A percentile compares a stretch with the other conserved stretches of the same genome.
phyloP scores from a whole-genome alignment of 768 basidiomycete genomes.

The Mycena indigotica region DNA sequence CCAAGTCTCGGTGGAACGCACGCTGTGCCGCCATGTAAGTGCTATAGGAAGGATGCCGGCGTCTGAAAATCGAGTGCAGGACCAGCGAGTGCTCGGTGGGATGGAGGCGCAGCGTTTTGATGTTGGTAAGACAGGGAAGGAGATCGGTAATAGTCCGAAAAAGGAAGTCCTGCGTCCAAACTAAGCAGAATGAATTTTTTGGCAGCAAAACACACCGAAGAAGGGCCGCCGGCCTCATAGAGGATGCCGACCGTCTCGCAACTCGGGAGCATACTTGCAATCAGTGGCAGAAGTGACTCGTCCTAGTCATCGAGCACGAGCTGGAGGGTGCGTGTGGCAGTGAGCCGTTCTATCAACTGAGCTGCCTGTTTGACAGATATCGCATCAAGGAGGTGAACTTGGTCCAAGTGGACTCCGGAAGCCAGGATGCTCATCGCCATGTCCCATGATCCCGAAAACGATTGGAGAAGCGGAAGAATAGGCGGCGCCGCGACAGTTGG shows the following conservation, averaged over 20 bases:
- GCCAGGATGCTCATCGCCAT: neutral
- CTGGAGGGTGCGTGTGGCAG: neutral
- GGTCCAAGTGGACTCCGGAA: neutral
- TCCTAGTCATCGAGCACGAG: neutral
- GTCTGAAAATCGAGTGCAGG: neutral
- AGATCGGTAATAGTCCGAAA: neutral
- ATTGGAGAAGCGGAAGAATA: neutral
- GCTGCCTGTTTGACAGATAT: neutral
- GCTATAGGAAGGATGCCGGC: neutral
- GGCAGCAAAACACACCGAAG: neutral
- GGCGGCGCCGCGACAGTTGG: neutral
- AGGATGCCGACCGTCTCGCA: neutral
- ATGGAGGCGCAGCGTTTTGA: neutral
- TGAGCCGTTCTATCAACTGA: neutral
- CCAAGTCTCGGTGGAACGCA: neutral
- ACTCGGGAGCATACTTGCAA: neutral
- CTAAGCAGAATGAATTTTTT: neutral
- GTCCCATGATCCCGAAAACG: neutral
- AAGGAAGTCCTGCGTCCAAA: neutral
- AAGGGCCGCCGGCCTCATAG: neutral
- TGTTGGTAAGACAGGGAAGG: neutral
- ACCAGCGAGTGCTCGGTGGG: neutral
- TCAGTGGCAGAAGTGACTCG: neutral
- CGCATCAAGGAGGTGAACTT: neutral
- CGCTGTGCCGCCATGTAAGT: neutral